phyloP scores from a whole-genome alignment of 23 red algal species.

The Pyropia yezoensis region DNA sequence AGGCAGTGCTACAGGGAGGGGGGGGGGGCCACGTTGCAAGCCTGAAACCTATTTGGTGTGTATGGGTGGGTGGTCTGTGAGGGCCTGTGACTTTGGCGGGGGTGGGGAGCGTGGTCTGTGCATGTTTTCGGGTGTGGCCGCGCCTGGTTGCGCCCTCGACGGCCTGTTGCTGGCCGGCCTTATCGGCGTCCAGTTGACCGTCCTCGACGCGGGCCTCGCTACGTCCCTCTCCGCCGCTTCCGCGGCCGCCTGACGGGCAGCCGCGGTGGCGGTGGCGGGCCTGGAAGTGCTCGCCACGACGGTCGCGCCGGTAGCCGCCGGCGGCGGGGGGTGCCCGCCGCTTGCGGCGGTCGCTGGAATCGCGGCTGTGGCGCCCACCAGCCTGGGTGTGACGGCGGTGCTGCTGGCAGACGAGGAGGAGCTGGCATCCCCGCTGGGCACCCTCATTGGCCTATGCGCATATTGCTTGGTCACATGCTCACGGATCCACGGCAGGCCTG shows the following conservation, averaged over 20 bases:
- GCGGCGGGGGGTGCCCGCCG: too few species aligned
- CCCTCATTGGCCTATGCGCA: slow-evolving; percentile 37
- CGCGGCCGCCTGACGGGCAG: slow-evolving; percentile 3
- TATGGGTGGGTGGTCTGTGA: too few species aligned
- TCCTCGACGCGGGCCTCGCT: slow-evolving; percentile 29
- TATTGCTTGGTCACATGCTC: too few species aligned
- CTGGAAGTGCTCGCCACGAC: slow-evolving; percentile 13
- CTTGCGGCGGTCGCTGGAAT: slow-evolving; percentile 18
- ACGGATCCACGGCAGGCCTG: too few species aligned
- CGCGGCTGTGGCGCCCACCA: slow-evolving; percentile 48
- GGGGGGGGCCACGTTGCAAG: too few species aligned
- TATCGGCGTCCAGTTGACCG: slow-evolving; percentile 24
- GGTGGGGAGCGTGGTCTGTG: too few species aligned
- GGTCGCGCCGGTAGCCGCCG: slow-evolving; percentile 1
- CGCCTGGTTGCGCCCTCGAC: neutral
- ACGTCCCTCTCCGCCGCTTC: slow-evolving; percentile 14
- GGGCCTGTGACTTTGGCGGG: too few species aligned
- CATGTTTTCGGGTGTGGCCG: too few species aligned
- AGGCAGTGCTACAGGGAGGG: too few species aligned
- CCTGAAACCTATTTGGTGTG: too few species aligned
- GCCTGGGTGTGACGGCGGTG: slow-evolving; percentile 30
- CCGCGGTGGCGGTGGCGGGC: slow-evolving; percentile 32
- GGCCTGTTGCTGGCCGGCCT: slow-evolving; percentile 27
- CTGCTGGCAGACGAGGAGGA: slow-evolving; percentile 32
- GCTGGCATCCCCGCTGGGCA: slow-evolving; percentile 26